Base-by-base conservation (phyloP, 192 early-diverging fungal species). In the Entomortierella beljakovae region DNA sequence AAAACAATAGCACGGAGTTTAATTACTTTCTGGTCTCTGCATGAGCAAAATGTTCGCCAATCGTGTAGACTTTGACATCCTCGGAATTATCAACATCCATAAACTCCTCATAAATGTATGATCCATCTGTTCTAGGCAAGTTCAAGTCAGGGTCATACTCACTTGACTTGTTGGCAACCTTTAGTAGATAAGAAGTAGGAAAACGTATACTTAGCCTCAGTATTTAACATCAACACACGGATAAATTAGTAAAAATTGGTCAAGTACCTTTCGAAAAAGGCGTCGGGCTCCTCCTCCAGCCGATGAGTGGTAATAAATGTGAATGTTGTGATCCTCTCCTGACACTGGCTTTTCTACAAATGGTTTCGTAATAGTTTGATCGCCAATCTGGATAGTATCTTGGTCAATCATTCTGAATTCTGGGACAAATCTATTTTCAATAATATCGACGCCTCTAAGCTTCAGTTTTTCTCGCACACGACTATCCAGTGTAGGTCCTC, bases 261-360 rank as follows among this genome's bases (percentile, higher is more conserved):
- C 13, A 61, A 54, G n/a, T 71, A 87, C 87, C 85, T 94, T 95
- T 80, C 93, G 86, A 81, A 94, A 94, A 52, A 94, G 84, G 33
- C 87, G 82, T 43, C 94, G 84, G 37, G 83, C 88, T 26, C 93
- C 93, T 52, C 97, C 96, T 46, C 97, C 97, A 49, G 88, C 81
- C 37, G 84, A 83, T 22, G 83, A 70, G n/a, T 89, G 83, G 73
- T 96, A 98, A 86, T 98, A 97, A 61, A 98, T 96, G 85, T 92
- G 89, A 62, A 98, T 94, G 77, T 97, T 98, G 86, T 98, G 97
- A 79, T 98, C 90, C 79, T 98, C 97, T 32, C 95, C 94, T n/a
- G 92, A 91, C 13, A 94, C 92, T 6, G 97, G 97, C 73, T 98
- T 98, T 71, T 98, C 97, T n/a, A 98, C 95, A 87, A 97, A 98